These are phyloP conservation scores for Kwoniella newhampshirensis DNA, from an alignment of 768 basidiomycete species.

Conservation along the genomic window DNA sequence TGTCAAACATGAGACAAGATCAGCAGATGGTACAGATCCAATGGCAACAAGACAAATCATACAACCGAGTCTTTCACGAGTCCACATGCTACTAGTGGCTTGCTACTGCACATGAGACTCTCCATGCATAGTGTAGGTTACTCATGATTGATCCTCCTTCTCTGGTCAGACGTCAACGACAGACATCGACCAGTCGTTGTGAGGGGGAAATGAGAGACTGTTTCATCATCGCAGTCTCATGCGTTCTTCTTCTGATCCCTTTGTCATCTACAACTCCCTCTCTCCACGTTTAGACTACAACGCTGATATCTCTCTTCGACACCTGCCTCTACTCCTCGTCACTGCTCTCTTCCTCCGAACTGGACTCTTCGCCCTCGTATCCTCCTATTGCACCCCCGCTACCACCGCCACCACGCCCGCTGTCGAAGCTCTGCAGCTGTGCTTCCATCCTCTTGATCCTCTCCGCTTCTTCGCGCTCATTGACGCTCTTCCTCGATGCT, in stretches of 20 bases:
- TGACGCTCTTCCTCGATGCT: constrained; percentile 91
- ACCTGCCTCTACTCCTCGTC: constrained; percentile 36
- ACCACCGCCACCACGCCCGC: constrained; percentile 7
- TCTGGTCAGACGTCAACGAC: too few relatives aligned
- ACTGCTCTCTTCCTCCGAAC: constrained; percentile 46
- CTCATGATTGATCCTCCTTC: too few relatives aligned
- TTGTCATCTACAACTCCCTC: background rate
- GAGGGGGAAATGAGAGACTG: too few relatives aligned
- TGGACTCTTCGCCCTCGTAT: constrained; percentile 31
- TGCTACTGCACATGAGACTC: too few relatives aligned
- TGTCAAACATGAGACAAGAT: too few relatives aligned
- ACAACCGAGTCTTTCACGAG: too few relatives aligned
- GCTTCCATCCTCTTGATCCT: constrained; percentile 89
- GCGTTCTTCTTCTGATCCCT: constrained; percentile 1
- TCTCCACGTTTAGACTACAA: background rate
- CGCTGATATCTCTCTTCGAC: background rate
- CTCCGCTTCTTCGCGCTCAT: constrained; percentile 92
- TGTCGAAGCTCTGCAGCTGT: constrained; percentile 74
- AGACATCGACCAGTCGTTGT: too few relatives aligned
- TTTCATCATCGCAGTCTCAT: too few relatives aligned
- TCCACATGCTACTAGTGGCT: too few relatives aligned
- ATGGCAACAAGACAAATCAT: too few relatives aligned
- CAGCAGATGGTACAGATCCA: too few relatives aligned
- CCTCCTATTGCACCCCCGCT: constrained; percentile 1
- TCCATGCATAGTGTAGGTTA: too few relatives aligned